A percentile compares a stretch with the other conserved stretches of the same genome.
Evolutionary conservation across 169 alveolate species (phyloP).

Genomic region (Plasmodium billcollinsi): DNA sequence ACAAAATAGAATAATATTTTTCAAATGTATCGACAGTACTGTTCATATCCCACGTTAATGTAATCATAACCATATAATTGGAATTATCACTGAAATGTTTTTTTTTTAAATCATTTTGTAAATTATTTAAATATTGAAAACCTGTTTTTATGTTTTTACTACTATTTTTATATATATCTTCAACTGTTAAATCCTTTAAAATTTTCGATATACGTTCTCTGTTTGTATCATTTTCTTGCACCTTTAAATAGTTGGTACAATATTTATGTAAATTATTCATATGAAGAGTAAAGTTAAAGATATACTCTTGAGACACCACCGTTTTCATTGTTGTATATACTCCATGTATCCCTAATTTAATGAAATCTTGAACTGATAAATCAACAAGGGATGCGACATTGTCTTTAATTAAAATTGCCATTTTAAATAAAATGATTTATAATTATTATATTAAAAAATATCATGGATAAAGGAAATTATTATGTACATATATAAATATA

Average conservation of each 20-base stretch:
- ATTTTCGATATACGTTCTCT: constrained; percentile 34
- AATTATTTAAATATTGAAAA: constrained; percentile 41
- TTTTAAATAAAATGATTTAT: constrained; percentile 2
- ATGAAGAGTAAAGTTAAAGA: constrained; percentile 55
- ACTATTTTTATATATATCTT: constrained; percentile 27
- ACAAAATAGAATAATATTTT: constrained; percentile 32
- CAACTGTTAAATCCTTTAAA: constrained; percentile 36
- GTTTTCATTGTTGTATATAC: constrained; percentile 71
- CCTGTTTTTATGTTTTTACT: constrained; percentile 45
- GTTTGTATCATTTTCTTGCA: constrained; percentile 31
- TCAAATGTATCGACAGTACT: not conserved
- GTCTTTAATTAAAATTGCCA: constrained; percentile 55
- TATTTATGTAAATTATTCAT: constrained; percentile 50
- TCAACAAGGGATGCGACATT: constrained; percentile 48
- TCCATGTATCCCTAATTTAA: constrained; percentile 60
- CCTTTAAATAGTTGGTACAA: constrained; percentile 28
- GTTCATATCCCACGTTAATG: constrained; percentile 31
- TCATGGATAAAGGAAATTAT: no score
- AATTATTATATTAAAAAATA: no score
- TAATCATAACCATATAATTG: constrained; percentile 56
- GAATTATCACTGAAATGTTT: constrained; percentile 55
- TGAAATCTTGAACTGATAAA: constrained; percentile 30
- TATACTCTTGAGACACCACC: constrained; percentile 42
- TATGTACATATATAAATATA: no score
- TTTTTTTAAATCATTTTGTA: constrained; percentile 57